Evolutionary conservation across 371 early-diverging fungal species (phyloP), one percentile per base, ranked within the genome.

Genomic region (Apophysomyces variabilis): DNA sequence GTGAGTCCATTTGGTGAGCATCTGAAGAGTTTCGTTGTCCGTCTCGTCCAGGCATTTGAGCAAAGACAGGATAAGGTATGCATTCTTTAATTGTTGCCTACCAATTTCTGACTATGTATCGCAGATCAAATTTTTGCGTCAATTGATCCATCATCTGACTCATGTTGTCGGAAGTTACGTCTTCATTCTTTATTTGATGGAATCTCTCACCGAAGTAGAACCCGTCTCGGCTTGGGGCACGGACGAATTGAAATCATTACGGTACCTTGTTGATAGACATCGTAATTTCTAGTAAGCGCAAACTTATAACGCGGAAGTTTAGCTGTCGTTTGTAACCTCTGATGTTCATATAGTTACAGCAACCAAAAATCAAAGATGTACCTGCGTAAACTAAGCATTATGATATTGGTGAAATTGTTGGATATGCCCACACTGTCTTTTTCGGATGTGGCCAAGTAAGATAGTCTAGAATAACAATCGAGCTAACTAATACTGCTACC

Each of bases 1-100:
- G 75, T 82, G 14, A 82, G 82, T 47, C 79, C 82, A 0, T 79
- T 79, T 73, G 82, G 78, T 37, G 82, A 82, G 46, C 71, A 76
- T 39, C 66, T 77, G 5, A 69, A 73, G 32, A 16, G 21, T 0
- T 82, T 82, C 21, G 71, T 78, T 44, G 26, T 37, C 3, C 60
- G 66, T 54, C 58, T 76, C 0, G 54, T 76, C 13, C 35, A 59
- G 13, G 54, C 73, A 13, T 58, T 77, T 57, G 58, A 71, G 37
- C 39, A 65, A 26, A 43, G 47, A 16, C 63, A 70, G 9, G 65
- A 74, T 11, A 72, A 72, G 68, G 76, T 74, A 47, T 35, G 58
- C 32, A 26, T 3, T 26, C 32, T 26, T 3, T 3, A 26, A 26
- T 26, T 26, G 32, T 26, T 26, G 32, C 32, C 32, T 26, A 26